Base-by-base conservation (phyloP, 345 rosid genomes). In the Melaleuca alternifolia region DNA sequence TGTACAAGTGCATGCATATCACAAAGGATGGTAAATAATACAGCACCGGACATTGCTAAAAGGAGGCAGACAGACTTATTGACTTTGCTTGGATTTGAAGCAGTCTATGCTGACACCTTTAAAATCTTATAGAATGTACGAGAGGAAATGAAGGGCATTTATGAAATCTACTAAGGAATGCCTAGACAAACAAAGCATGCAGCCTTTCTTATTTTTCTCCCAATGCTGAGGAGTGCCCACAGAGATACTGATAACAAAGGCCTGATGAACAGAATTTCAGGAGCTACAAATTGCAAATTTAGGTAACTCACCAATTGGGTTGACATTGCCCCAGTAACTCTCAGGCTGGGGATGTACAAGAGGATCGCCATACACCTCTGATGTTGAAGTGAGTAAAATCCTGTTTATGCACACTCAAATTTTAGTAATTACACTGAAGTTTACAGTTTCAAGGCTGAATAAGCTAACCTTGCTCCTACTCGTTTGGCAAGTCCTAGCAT, bases 401-500 rank as follows among this genome's bases (percentile, higher is more conserved):
- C 99, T 97, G 94, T 85, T 85, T 26, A 59, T n/a, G 51, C 83
- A 83, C 46, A 51, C 53, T 75, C 54, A 88, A 84, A 84, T 41
- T 46, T 77, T 15, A 51, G 12, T 16, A 50, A 54, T 26, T 13
- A 26, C 20, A 48, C 28, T 54, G 9, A 12, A 61, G 44, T 18
- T 48, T 57, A 50, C 48, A 50, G 82, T 53, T 62, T 85, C 30
- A 51, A 77, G 81, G 83, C 7, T 12, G 44, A 37, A 84, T 23
- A 75, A 51, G 21, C 91, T 84, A 65, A 96, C 99, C 99, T 94
- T 81, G 99, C 99, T 83, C 99, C 99, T 56, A 96, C 99, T 88
- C 99, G 95, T 92, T 97, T 96, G 81, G 99, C 99, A 83, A 97
- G 99, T 86, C 99, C 99, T 52, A 97, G 93, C 99, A 97, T 96